phyloP scores from a whole-genome alignment of 2,329 filamentous ascomycete genomes.

The Pseudonectria buxi region DNA sequence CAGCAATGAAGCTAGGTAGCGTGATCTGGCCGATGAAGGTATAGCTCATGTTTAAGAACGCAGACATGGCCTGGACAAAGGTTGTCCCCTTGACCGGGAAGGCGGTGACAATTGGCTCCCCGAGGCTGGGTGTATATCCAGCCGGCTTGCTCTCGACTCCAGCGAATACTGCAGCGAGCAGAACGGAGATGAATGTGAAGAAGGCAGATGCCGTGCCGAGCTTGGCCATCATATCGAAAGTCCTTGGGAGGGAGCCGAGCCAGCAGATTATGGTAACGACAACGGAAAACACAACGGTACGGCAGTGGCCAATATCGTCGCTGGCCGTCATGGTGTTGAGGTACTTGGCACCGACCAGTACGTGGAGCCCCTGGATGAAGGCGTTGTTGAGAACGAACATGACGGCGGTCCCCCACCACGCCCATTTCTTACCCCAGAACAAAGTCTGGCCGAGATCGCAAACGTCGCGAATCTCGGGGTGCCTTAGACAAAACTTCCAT shows the following conservation, averaged over 20 bases:
- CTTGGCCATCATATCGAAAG: slow-evolving; percentile 73
- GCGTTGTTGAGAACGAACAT: slow-evolving; percentile 96
- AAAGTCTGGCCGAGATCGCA: slow-evolving; percentile 95
- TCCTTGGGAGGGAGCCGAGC: slow-evolving; percentile 74
- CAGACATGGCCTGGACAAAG: slow-evolving; percentile 76
- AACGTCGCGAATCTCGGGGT: slow-evolving; percentile 86
- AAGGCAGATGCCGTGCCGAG: slow-evolving; percentile 72
- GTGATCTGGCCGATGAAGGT: slow-evolving; percentile 96
- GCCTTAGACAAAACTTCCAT: slow-evolving; percentile 84
- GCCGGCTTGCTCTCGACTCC: slow-evolving; percentile 69
- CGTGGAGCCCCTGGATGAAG: slow-evolving; percentile 78
- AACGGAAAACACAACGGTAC: slow-evolving; percentile 73
- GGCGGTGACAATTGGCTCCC: slow-evolving; percentile 61
- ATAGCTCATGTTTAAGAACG: slow-evolving; percentile 92
- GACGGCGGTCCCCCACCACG: slow-evolving; percentile 61
- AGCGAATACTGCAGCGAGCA: slow-evolving; percentile 77
- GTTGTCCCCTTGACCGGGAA: slow-evolving; percentile 64
- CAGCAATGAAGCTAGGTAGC: slow-evolving; percentile 87
- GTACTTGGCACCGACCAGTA: slow-evolving; percentile 78
- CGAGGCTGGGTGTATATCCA: slow-evolving; percentile 51
- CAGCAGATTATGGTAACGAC: slow-evolving; percentile 71
- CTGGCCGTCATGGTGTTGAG: slow-evolving; percentile 79
- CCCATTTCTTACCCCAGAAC: slow-evolving; percentile 76
- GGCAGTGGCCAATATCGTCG: slow-evolving; percentile 54
- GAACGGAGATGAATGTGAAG: slow-evolving; percentile 84